Percentiles rank a stretch among this genome's conserved stretches.
Evolutionary conservation across 345 rosid genomes (phyloP).

Genomic region (Syzygium jambos): DNA sequence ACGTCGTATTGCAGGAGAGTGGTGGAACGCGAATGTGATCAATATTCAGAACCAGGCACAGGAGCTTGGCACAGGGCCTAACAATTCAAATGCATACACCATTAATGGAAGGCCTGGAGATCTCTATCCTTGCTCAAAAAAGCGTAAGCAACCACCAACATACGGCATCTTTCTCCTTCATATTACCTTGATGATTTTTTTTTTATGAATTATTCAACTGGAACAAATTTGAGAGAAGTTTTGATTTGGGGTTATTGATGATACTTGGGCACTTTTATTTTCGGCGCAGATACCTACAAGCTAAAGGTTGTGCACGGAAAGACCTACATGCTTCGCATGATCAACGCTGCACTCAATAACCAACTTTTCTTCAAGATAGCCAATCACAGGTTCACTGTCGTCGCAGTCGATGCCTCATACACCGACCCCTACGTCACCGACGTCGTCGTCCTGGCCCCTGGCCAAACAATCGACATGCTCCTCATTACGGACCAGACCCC

Average conservation of each 20-base stretch:
- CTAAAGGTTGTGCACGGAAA: slow-evolving; percentile 56
- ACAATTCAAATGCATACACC: slow-evolving; percentile 64
- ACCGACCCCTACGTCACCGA: slow-evolving; percentile 58
- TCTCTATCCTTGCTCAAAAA: slow-evolving; percentile 58
- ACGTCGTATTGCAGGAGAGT: slow-evolving; percentile 44
- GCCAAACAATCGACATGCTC: slow-evolving; percentile 67
- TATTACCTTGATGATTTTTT: not conserved
- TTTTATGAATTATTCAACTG: not conserved
- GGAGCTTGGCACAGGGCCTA: slow-evolving; percentile 42
- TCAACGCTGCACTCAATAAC: slow-evolving; percentile 88
- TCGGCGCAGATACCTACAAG: slow-evolving; percentile 40
- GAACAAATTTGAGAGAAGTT: not conserved
- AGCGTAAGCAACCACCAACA: slow-evolving; percentile 22
- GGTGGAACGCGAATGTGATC: slow-evolving; percentile 72
- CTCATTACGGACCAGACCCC: slow-evolving; percentile 46
- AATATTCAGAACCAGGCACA: slow-evolving; percentile 37
- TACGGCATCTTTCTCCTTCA: not conserved
- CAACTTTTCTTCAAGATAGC: slow-evolving; percentile 82
- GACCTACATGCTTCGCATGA: slow-evolving; percentile 64
- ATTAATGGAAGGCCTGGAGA: slow-evolving; percentile 85
- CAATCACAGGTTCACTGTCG: slow-evolving; percentile 69
- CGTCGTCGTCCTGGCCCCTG: slow-evolving; percentile 52
- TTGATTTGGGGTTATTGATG: not conserved
- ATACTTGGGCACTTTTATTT: not conserved
- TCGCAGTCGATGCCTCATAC: slow-evolving; percentile 65